Percentiles rank a stretch among this genome's conserved stretches.
Evolutionary conservation across 768 basidiomycete genomes (phyloP).

Genomic region (Lanmaoa rubissima): DNA sequence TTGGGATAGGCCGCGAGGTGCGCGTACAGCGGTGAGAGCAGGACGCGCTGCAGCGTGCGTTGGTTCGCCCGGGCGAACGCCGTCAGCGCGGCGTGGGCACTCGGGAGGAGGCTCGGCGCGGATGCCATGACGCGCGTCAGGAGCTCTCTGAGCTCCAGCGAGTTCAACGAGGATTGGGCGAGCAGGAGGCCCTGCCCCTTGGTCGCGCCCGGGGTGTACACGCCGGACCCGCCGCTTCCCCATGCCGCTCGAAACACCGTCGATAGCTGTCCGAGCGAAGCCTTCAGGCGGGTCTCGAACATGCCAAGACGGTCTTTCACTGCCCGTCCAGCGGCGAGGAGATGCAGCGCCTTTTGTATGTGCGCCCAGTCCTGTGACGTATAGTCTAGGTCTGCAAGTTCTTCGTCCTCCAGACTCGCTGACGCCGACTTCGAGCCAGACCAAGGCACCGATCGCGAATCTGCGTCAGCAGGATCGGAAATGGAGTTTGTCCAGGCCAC

Average conservation of each 20-base stretch:
- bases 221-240: constrained; percentile 47
- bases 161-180: constrained; percentile 82
- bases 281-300: constrained; percentile 72
- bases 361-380: constrained; percentile 84
- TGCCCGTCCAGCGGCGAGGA: constrained; percentile 76
- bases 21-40: constrained; percentile 76
- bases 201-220: constrained; percentile 55
- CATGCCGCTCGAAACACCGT: constrained; percentile 56
- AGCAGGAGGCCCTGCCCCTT: constrained; percentile 73
- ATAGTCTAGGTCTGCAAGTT: constrained; percentile 82
- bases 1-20: constrained; percentile 72
- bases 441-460: constrained; percentile 27
- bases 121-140: constrained; percentile 30
- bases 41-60: constrained; percentile 71
- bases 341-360: constrained; percentile 79
- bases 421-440: constrained; percentile 34
- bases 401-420: constrained; percentile 41
- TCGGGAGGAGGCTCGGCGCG: constrained; percentile 46
- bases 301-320: constrained; percentile 62
- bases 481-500: constrained; percentile 58
- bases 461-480: constrained; percentile 34
- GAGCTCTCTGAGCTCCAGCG: constrained; percentile 56
- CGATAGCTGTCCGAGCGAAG: constrained; percentile 57
- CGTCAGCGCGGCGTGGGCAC: constrained; percentile 54
- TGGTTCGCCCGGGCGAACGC: constrained; percentile 75